These are phyloP conservation scores for Xylaria venustula DNA, from an alignment of 495 filamentous ascomycete species.

Conservation along the genomic window DNA sequence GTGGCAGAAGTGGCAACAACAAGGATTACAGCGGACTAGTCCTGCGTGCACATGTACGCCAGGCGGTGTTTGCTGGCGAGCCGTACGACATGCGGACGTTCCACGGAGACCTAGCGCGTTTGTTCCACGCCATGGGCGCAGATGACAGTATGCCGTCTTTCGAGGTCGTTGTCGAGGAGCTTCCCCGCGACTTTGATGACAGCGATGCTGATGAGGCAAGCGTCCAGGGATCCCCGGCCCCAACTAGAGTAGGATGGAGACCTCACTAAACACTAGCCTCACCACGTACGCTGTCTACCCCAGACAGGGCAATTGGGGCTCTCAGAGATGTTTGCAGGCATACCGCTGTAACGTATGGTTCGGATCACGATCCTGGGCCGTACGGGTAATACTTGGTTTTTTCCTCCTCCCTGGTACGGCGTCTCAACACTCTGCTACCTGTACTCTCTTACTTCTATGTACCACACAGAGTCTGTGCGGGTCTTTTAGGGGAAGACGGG, in stretches of 20 bases:
- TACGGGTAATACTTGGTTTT: no score
- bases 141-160: slow-evolving; percentile 25
- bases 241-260: neutral
- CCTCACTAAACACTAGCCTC: neutral
- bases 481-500: no score
- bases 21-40: neutral
- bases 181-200: neutral
- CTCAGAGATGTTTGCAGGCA: no score
- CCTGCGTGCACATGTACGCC: slow-evolving; percentile 24
- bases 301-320: neutral
- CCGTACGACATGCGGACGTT: slow-evolving; percentile 33
- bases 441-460: no score
- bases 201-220: neutral
- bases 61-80: slow-evolving; percentile 23
- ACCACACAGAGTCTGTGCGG: no score
- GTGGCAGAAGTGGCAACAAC: neutral
- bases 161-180: slow-evolving; percentile 31
- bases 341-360: no score
- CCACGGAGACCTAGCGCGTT: slow-evolving; percentile 23
- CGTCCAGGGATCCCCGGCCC: neutral
- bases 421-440: neutral
- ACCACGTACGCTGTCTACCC: neutral
- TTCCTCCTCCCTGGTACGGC: no score
- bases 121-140: slow-evolving; percentile 20
- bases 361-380: no score